phyloP scores from a whole-genome alignment of 176 grass and related monocot genomes.

The Carex littledalei region DNA sequence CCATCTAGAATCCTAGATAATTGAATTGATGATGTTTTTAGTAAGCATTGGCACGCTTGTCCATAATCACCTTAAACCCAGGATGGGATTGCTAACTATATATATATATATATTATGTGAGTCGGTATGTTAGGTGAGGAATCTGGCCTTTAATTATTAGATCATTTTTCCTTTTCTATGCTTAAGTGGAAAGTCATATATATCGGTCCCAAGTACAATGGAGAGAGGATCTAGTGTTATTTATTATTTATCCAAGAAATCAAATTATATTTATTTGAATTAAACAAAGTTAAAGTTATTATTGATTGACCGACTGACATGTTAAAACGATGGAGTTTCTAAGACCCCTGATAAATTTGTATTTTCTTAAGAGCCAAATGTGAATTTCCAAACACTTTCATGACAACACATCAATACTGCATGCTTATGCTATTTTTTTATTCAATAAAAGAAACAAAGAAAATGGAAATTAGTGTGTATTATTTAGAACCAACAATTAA shows the following conservation, averaged over 20 bases:
- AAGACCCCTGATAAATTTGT: no score
- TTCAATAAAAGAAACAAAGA: neutral
- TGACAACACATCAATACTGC: no score
- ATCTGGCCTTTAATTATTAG: neutral
- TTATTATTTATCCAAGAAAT: neutral
- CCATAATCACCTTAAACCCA: neutral
- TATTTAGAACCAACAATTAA: neutral
- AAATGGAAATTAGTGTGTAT: neutral
- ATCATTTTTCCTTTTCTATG: neutral
- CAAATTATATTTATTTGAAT: neutral
- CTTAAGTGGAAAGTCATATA: neutral
- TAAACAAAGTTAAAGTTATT: neutral
- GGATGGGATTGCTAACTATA: neutral
- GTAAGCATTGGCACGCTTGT: neutral
- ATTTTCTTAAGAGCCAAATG: neutral
- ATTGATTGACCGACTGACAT: neutral
- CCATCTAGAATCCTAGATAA: neutral
- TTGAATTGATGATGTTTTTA: neutral
- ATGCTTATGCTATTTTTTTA: no score
- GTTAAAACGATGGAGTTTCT: neutral
- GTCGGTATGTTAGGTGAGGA: slow-evolving; percentile 5
- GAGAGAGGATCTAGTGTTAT: neutral
- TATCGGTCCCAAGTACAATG: neutral
- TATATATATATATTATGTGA: neutral
- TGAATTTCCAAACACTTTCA: neutral